Base-by-base conservation (phyloP, 192 early-diverging fungal genomes). In the Entomortierella chlamydospora region DNA sequence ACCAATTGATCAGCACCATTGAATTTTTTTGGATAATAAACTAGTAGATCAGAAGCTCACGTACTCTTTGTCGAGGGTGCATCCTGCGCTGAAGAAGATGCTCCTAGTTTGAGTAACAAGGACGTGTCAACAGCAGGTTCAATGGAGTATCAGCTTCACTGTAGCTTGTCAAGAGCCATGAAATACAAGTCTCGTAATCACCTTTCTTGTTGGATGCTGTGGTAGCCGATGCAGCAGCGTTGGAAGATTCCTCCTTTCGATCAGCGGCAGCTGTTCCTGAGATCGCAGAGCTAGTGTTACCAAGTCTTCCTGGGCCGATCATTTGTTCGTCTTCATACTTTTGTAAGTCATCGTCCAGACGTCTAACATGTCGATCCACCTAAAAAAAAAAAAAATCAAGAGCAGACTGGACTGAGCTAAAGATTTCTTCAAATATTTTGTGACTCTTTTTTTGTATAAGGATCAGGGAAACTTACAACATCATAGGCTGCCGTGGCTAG, bases 401-500 rank as follows among this genome's bases (percentile, higher is more conserved):
- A n/a, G n/a, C n/a, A n/a, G n/a, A n/a, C n/a, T n/a, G n/a, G n/a
- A n/a, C n/a, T n/a, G n/a, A n/a, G n/a, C n/a, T n/a, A n/a, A n/a
- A n/a, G n/a, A n/a, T n/a, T n/a, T n/a, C n/a, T n/a, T n/a, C n/a
- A n/a, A n/a, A n/a, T n/a, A n/a, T n/a, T n/a, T n/a, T n/a, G n/a
- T n/a, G n/a, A n/a, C n/a, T n/a, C n/a, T n/a, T n/a, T n/a, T n/a
- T n/a, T n/a, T n/a, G n/a, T n/a, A n/a, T n/a, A n/a, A n/a, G n/a
- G n/a, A n/a, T n/a, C n/a, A n/a, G 23, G 28, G 11, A 30, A 1
- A 64, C 82, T 17, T 74, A 97, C 97, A 73, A 93, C 85, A 62
- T 99, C 96, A 71, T 94, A 98, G 0, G 96, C 97, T 42, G 97
- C 92, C 42, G 92, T 93, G 17, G 98, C 98, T 29, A 99, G 73